These are phyloP conservation scores for Trypanosoma brucei DNA, from an alignment of 208 protist species.

Conservation along the genomic window DNA sequence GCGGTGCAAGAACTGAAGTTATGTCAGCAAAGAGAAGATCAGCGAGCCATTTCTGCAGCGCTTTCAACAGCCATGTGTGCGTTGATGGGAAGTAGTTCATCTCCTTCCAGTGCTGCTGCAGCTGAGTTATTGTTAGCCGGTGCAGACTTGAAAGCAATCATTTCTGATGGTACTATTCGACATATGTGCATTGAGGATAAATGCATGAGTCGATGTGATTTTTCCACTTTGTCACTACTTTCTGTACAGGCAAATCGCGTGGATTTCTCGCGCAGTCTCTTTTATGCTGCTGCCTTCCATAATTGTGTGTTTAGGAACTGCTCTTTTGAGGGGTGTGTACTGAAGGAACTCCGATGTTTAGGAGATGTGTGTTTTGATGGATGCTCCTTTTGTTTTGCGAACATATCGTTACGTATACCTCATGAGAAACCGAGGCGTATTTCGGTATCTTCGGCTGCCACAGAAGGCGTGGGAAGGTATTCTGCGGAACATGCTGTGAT, in stretches of 20 bases:
- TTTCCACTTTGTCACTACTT: conserved; percentile 44
- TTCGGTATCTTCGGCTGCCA: too few relatives aligned
- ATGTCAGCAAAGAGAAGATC: background rate
- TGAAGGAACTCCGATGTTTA: conserved; percentile 32
- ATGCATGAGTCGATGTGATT: conserved; percentile 46
- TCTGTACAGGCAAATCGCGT: conserved; percentile 34
- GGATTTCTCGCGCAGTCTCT: conserved; percentile 52
- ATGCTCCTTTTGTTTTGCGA: conserved; percentile 48
- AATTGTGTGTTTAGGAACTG: conserved; percentile 48
- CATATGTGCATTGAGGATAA: conserved; percentile 28
- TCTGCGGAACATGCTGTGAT: conserved; percentile 4
- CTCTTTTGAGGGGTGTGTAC: conserved; percentile 46
- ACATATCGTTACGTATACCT: conserved; percentile 25
- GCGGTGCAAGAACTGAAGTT: conserved; percentile 3
- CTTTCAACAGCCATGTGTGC: conserved; percentile 13
- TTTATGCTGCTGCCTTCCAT: conserved; percentile 36
- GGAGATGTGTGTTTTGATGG: conserved; percentile 38
- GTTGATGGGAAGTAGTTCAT: conserved; percentile 9
- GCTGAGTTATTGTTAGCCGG: conserved; percentile 49
- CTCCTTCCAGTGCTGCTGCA: conserved; percentile 5
- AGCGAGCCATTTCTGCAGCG: background rate
- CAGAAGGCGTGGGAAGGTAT: background rate
- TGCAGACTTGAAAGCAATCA: conserved; percentile 59
- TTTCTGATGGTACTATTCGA: conserved; percentile 30
- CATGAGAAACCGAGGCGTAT: background rate